Conservation (phyloP, 768 basidiomycete species). For the Pulveroboletus sp. region DNA sequence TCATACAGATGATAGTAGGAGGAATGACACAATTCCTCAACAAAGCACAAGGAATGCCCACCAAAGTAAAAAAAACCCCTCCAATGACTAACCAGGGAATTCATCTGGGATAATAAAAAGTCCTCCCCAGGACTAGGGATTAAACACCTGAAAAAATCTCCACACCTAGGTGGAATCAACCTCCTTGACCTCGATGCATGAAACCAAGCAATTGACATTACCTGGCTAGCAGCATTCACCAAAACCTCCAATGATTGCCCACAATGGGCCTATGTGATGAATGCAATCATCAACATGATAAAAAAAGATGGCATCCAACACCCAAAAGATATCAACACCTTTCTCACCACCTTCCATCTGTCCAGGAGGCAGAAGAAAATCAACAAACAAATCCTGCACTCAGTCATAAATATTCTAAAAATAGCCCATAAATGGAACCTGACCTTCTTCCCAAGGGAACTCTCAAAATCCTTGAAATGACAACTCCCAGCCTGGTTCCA, state of each 20-base stretch:
- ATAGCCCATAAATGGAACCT: neutral
- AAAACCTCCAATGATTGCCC: neutral
- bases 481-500: neutral
- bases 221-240: neutral
- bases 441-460: neutral
- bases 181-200: neutral
- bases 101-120: slow-evolving; percentile 13
- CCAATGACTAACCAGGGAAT: slow-evolving; percentile 8
- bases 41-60: slow-evolving; percentile 31
- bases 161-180: neutral
- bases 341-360: neutral
- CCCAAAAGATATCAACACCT: neutral
- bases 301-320: neutral
- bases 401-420: neutral
- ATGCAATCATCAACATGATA: neutral
- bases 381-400: neutral
- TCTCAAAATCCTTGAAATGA: neutral
- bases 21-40: slow-evolving; percentile 31
- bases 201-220: neutral
- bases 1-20: slow-evolving; percentile 14
- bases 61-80: slow-evolving; percentile 3
- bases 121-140: neutral
- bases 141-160: neutral
- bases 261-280: neutral
- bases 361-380: too few relatives aligned